Evolutionary conservation across 2,329 filamentous ascomycete genomes (phyloP).

Genomic region (Teratosphaeria nubilosa): DNA sequence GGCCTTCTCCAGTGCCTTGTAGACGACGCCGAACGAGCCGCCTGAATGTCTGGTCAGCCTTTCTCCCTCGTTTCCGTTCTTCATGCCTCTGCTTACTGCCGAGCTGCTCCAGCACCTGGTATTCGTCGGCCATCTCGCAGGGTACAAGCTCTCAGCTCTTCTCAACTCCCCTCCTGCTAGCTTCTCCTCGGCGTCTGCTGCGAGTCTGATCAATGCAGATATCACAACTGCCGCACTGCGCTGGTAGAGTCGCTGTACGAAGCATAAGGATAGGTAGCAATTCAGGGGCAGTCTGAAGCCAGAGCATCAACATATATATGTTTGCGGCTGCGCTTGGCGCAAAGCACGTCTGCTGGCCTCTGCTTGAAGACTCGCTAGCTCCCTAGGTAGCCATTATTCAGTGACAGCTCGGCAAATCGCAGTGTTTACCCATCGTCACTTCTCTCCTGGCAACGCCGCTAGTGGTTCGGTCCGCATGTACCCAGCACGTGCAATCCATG

Average conservation of each 20-base stretch:
- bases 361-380: neutral
- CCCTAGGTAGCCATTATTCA: too few relatives aligned
- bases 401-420: neutral
- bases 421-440: neutral
- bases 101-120: conserved; percentile 91
- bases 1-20: conserved; percentile 84
- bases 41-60: conserved; percentile 39
- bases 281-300: neutral
- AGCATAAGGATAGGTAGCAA: neutral
- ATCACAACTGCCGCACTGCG: neutral
- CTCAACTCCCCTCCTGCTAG: neutral
- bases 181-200: neutral
- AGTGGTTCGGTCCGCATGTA: neutral
- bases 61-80: neutral
- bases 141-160: neutral
- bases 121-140: conserved; percentile 61
- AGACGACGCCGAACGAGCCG: conserved; percentile 92
- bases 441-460: neutral
- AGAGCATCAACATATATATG: neutral
- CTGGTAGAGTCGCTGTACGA: neutral
- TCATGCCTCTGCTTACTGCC: conserved; percentile 57
- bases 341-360: neutral
- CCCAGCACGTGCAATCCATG: neutral
- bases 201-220: neutral
- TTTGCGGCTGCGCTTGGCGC: neutral